Percentiles rank a stretch among this genome's conserved stretches.
Evolutionary conservation across 805 yeast species (phyloP).

Genomic region (Ogataea corticis): DNA sequence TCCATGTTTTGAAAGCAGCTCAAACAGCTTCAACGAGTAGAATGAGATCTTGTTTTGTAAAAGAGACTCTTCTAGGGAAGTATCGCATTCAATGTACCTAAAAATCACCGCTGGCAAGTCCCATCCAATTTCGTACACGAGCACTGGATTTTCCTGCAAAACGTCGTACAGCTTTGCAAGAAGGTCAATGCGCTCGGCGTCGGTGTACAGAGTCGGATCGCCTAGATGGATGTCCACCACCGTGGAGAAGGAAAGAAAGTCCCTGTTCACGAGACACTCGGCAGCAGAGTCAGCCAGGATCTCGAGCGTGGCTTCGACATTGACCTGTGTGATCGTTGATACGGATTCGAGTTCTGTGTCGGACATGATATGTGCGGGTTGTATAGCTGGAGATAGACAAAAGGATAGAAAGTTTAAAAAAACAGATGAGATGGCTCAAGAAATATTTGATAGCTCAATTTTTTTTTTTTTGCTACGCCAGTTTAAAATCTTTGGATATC

Average conservation of each 20-base stretch:
- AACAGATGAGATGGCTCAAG: not conserved
- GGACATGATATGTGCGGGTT: slow-evolving; percentile 7
- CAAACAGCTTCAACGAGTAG: slow-evolving; percentile 51
- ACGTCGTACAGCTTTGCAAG: slow-evolving; percentile 46
- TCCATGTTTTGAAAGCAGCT: slow-evolving; percentile 64
- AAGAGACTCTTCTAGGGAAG: slow-evolving; percentile 35
- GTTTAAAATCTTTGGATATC: no score
- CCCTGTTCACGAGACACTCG: slow-evolving; percentile 45
- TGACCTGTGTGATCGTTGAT: slow-evolving; percentile 14
- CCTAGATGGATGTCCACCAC: slow-evolving; percentile 61
- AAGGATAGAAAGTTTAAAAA: not conserved
- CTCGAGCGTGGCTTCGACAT: slow-evolving; percentile 13
- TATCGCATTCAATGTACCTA: slow-evolving; percentile 45
- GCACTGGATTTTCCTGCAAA: slow-evolving; percentile 45
- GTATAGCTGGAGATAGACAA: not conserved
- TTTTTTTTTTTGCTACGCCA: no score
- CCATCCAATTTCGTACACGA: slow-evolving; percentile 81
- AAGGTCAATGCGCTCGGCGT: slow-evolving; percentile 51
- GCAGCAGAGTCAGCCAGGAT: slow-evolving; percentile 27
- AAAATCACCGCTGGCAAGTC: slow-evolving; percentile 76
- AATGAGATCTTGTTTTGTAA: slow-evolving; percentile 41
- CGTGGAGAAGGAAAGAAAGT: slow-evolving; percentile 72
- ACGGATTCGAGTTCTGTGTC: slow-evolving; percentile 15
- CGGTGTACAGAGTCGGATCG: slow-evolving; percentile 46
- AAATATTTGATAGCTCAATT: no score